phyloP scores from a whole-genome alignment of 768 basidiomycete species.

The Mycena olivaceomarginata region DNA sequence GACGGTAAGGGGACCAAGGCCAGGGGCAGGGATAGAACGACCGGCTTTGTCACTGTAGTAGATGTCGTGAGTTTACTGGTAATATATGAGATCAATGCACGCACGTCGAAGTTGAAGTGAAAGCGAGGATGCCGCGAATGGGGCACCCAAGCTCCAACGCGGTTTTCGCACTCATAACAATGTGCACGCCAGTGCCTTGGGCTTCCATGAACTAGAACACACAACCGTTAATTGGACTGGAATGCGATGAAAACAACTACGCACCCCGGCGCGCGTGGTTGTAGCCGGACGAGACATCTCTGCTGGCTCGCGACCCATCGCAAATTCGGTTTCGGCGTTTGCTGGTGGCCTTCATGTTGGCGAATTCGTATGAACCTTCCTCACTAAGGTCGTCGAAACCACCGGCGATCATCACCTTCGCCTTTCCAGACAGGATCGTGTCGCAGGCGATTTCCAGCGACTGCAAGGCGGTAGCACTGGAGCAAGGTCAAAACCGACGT shows the following conservation, averaged over 20 bases:
- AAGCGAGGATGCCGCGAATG: slow-evolving; percentile 95
- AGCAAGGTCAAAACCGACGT: slow-evolving; percentile 21
- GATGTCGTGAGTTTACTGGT: slow-evolving; percentile 19
- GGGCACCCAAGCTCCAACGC: slow-evolving; percentile 96
- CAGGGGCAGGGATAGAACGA: slow-evolving; percentile 97
- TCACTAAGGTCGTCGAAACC: slow-evolving; percentile 99
- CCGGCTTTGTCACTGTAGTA: slow-evolving; percentile 94
- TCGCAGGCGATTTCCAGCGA: slow-evolving; percentile 99
- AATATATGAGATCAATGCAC: slow-evolving; percentile 52
- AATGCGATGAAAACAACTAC: slow-evolving; percentile 50
- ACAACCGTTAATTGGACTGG: slow-evolving; percentile 27
- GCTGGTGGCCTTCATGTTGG: slow-evolving; percentile 99
- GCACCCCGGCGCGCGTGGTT: slow-evolving; percentile 94
- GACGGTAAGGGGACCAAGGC: slow-evolving; percentile 92
- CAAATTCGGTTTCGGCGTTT: slow-evolving; percentile 98
- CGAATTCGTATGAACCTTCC: slow-evolving; percentile 99
- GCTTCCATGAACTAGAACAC: slow-evolving; percentile 91
- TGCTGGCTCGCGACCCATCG: slow-evolving; percentile 98
- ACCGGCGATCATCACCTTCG: slow-evolving; percentile 99
- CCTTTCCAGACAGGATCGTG: slow-evolving; percentile 94
- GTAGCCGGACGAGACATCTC: slow-evolving; percentile 99
- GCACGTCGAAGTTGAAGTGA: slow-evolving; percentile 97
- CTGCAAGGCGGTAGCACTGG: slow-evolving; percentile 96
- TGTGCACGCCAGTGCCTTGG: slow-evolving; percentile 96
- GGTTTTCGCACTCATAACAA: slow-evolving; percentile 97